Evolutionary conservation across 1,139 yeast species (phyloP).

Genomic region (Meyerozyma elateridarum): DNA sequence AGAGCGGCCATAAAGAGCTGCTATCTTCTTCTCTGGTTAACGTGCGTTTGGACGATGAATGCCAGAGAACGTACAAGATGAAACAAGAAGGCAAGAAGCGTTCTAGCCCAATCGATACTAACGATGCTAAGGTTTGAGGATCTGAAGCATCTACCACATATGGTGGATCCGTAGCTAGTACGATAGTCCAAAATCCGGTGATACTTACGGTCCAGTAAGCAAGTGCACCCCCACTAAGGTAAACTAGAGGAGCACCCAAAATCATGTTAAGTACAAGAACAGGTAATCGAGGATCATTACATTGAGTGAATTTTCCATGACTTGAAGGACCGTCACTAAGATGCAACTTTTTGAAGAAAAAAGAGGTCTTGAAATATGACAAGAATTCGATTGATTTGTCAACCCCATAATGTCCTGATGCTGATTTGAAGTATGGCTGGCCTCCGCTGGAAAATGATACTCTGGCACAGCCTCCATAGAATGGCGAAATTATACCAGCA

Average conservation of each 20-base stretch:
- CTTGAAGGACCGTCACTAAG: conserved; percentile 1
- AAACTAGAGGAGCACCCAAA: conserved; percentile 56
- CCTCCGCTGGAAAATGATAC: conserved; percentile 53
- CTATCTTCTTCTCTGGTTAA: conserved; percentile 11
- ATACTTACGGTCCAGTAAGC: conserved; percentile 59
- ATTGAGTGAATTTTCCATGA: conserved; percentile 31
- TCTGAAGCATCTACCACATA: conserved; percentile 49
- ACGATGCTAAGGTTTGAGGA: conserved; percentile 49
- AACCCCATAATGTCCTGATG: conserved; percentile 44
- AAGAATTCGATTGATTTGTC: conserved; percentile 59
- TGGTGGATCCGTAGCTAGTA: conserved; percentile 83
- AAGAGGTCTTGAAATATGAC: conserved; percentile 74
- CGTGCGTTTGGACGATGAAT: conserved; percentile 40
- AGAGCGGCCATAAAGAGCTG: conserved; percentile 44
- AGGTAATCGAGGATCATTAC: conserved; percentile 62
- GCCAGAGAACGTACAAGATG: conserved; percentile 72
- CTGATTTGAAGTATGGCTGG: conserved; percentile 43
- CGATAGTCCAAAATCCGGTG: conserved; percentile 85
- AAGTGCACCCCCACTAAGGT: conserved; percentile 48
- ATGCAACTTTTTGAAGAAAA: conserved; percentile 40
- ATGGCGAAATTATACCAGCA: conserved; percentile 71
- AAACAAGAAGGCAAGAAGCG: conserved; percentile 74
- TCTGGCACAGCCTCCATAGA: conserved; percentile 77
- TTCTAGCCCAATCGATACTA: conserved; percentile 68
- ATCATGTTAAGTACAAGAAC: conserved; percentile 56